A percentile compares a stretch with the other conserved stretches of the same genome.
These are phyloP conservation scores for Bruguiera gymnorhiza DNA, from an alignment of 345 rosid genomes.

Conservation along the genomic window DNA sequence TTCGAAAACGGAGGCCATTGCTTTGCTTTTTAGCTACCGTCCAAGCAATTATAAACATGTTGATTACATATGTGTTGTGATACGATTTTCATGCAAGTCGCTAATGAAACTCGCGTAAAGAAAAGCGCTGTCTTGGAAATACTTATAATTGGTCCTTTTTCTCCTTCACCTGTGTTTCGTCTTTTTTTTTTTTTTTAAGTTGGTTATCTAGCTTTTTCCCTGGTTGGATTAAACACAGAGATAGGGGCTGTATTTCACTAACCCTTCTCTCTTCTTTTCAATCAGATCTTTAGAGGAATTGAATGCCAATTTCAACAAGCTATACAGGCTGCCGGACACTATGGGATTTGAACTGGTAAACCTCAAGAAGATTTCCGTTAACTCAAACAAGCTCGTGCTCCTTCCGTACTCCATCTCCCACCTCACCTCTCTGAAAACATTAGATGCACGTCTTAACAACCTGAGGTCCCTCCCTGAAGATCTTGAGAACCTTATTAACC, in stretches of 20 bases:
- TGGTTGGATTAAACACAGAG: too few relatives aligned
- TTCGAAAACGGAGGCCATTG: too few relatives aligned
- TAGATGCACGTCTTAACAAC: conserved; percentile 80
- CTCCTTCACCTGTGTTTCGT: too few relatives aligned
- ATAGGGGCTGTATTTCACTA: neutral
- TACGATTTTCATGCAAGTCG: too few relatives aligned
- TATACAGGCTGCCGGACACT: conserved; percentile 56
- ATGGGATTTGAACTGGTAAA: conserved; percentile 68
- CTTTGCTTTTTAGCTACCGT: too few relatives aligned
- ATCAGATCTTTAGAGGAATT: conserved; percentile 72
- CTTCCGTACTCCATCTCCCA: conserved; percentile 72
- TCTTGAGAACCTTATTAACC: conserved; percentile 66
- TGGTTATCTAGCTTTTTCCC: too few relatives aligned
- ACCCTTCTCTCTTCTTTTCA: neutral
- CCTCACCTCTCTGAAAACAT: conserved; percentile 48
- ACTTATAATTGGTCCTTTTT: neutral
- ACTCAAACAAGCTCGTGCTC: conserved; percentile 65
- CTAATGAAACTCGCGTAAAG: too few relatives aligned
- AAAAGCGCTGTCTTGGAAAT: neutral
- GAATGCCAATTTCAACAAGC: conserved; percentile 88
- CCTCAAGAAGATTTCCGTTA: conserved; percentile 62
- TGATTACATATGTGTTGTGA: too few relatives aligned
- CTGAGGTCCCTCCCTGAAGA: conserved; percentile 69
- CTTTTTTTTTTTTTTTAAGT: too few relatives aligned
- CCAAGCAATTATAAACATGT: too few relatives aligned